A percentile compares a stretch with the other conserved stretches of the same genome.
Evolutionary conservation across 2,329 filamentous ascomycete species (phyloP).

Genomic region (Chaetomium sp.): DNA sequence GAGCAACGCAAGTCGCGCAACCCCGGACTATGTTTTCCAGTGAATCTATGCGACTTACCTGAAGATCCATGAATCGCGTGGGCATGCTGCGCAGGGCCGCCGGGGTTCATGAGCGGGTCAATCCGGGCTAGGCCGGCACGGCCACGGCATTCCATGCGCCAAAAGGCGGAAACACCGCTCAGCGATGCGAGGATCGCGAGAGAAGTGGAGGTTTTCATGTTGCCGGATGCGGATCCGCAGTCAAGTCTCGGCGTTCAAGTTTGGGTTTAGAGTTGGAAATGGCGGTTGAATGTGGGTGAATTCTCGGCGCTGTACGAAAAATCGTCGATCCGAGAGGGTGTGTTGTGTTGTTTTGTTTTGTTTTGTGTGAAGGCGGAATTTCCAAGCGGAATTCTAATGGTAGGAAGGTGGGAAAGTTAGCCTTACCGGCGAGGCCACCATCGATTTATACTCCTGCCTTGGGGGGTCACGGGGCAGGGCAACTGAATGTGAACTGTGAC

Average conservation of each 20-base stretch:
- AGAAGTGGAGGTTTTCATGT: slow-evolving; percentile 17
- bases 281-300: slow-evolving; percentile 2
- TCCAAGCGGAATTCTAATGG: no score
- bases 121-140: slow-evolving; percentile 63
- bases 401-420: no score
- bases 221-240: slow-evolving; percentile 6
- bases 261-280: slow-evolving; percentile 4
- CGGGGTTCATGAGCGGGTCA: slow-evolving; percentile 67
- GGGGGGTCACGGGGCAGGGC: no score
- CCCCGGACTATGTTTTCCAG: background rate
- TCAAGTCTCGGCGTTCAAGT: background rate
- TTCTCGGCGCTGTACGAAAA: no score
- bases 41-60: slow-evolving; percentile 48
- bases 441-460: no score
- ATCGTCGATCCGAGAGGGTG: background rate
- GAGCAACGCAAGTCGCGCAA: background rate
- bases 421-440: no score
- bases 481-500: background rate
- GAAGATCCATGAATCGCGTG: slow-evolving; percentile 71
- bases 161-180: slow-evolving; percentile 62
- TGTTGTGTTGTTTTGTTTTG: background rate
- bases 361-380: no score
- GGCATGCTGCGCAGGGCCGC: slow-evolving; percentile 54
- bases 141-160: slow-evolving; percentile 80
- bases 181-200: slow-evolving; percentile 31